Base-by-base conservation (phyloP, 169 alveolate species). In the Plasmodium malariae region DNA sequence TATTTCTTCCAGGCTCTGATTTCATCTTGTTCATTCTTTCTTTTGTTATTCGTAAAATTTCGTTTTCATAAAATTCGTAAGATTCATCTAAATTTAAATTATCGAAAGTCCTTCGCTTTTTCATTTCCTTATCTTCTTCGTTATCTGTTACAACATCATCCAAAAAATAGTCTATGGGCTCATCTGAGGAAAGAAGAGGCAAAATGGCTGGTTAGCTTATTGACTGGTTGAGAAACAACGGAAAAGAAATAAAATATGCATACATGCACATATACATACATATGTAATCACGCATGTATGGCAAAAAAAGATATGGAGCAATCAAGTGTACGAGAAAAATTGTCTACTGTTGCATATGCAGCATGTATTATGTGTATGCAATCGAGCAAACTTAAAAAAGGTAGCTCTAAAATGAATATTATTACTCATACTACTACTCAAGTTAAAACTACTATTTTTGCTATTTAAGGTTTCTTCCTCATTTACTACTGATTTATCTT, bases 1-100 rank as follows among this genome's bases (percentile, higher is more conserved):
- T 63, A 71, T 80, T 80, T 55, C 57, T 80, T 45, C 90, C 90
- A 14, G 80, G 90, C 40, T 63, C 90, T 30, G 80, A 11, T 43
- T 65, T 80, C 90, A 80, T 80, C 67, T 65, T 80, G n/a, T 80
- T 45, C 90, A 80, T 80, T 36, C 90, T 14, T 6, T 80, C 83
- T 37, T 21, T 80, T 51, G 72, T 67, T 49, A 80, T 80, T 67
- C 45, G 63, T 60, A 80, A 67, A 21, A 80, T 80, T 36, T 80
- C 73, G 17, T n/a, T 67, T 43, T 80, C 71, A 59, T 80, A 80
- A 57, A 80, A 80, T 80, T 80, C 90, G 45, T 80, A 80, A 4
- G 83, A 26, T 57, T 45, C 90, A n/a, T 80, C 90, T 14, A 80
- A 54, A 26, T 67, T 80, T 11, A 80, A 54, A 11, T 80, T 49